Evolutionary conservation across 2,329 filamentous ascomycete species (phyloP).

Genomic region (Pseudopithomyces maydicus): DNA sequence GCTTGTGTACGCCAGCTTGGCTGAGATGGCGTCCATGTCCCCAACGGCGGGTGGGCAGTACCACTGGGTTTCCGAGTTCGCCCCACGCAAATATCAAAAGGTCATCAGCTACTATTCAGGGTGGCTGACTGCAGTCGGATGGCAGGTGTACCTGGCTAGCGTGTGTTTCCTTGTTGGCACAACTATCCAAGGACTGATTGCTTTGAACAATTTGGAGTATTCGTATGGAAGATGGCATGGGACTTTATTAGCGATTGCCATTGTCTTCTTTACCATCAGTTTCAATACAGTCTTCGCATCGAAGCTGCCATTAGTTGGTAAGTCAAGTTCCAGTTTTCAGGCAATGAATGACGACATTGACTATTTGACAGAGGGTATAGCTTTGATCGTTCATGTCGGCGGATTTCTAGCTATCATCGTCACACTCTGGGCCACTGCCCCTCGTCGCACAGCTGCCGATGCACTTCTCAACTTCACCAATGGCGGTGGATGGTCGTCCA

Average conservation of each 20-base stretch:
- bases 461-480: slow-evolving; percentile 37
- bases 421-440: slow-evolving; percentile 31
- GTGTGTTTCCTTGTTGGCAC: slow-evolving; percentile 50
- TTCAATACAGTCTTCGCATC: slow-evolving; percentile 47
- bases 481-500: slow-evolving; percentile 39
- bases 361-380: slow-evolving; percentile 16
- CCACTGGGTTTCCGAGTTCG: slow-evolving; percentile 26
- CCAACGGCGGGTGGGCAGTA: slow-evolving; percentile 25
- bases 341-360: no score
- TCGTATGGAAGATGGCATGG: slow-evolving; percentile 50
- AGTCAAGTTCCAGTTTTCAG: background rate
- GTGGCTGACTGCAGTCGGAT: slow-evolving; percentile 52
- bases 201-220: slow-evolving; percentile 49
- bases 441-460: slow-evolving; percentile 15
- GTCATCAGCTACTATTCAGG: slow-evolving; percentile 27
- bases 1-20: slow-evolving; percentile 34
- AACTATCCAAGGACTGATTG: slow-evolving; percentile 44
- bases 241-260: slow-evolving; percentile 53
- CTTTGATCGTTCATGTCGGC: slow-evolving; percentile 41
- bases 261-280: slow-evolving; percentile 41
- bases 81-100: slow-evolving; percentile 14
- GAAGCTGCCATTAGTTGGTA: slow-evolving; percentile 11
- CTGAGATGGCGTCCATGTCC: slow-evolving; percentile 40
- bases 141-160: slow-evolving; percentile 52
- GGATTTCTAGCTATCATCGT: slow-evolving; percentile 49